Base-by-base conservation (phyloP, 169 alveolate genomes). In the Plasmodium yoelii region DNA sequence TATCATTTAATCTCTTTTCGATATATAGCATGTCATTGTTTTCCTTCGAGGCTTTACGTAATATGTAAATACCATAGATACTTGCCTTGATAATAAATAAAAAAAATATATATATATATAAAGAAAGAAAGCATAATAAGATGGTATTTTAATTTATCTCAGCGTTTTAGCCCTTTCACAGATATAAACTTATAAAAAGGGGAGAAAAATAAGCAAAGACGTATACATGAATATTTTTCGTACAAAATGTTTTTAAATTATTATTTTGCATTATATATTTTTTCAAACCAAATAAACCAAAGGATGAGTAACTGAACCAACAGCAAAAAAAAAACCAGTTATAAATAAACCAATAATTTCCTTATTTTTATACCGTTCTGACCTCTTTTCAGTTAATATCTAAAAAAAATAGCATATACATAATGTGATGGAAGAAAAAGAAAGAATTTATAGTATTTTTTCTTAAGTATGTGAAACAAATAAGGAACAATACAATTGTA, bases 31-130 rank as follows among this genome's bases (percentile, higher is more conserved):
- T 80, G 60, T 26, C 47, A 80, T 80, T 57, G 46, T 80, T 80
- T 67, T 80, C 90, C 73, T 64, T 80, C 24, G 90, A 80, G 47
- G 90, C 90, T 53, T 80, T 49, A 44, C 65, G 69, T 59, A 80
- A 49, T 55, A 67, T 28, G 34, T 80, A 80, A 80, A 80, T 44
- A 46, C 90, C 90, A 71, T 80, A 80, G 19, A 55, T 55, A 24
- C 90, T 80, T 46, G 56, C 90, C 90, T 80, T 80, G 39, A 44
- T 46, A 26, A 55, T 15, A 26, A 13, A 51, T 34, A 34, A 34
- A 34, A 7, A 5, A 34, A 34, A 34, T 34, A 4, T 0, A 34
- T 34, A 34, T 34, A n/a, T n/a, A n/a, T n/a, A n/a, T n/a, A n/a
- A n/a, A n/a, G n/a, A 34, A 34, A 34, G 42, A 34, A 1, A 34